Base-by-base conservation (phyloP, 148 eudicot genomes). In the Vaccinium macrocarpon region DNA sequence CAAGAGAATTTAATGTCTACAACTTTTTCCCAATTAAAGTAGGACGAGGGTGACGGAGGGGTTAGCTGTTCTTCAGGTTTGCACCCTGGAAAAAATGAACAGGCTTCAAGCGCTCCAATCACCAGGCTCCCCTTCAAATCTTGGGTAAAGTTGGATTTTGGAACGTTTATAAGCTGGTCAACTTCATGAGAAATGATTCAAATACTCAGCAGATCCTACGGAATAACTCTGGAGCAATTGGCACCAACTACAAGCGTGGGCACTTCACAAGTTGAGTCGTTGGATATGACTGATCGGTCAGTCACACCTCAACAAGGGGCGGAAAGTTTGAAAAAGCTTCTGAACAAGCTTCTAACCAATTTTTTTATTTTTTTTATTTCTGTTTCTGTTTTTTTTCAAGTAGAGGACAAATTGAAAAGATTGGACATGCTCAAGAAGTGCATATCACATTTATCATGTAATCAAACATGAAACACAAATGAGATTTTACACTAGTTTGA, bases 1-100 rank as follows among this genome's bases (percentile, higher is more conserved):
- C 51, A 93, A 85, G 13, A 96, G 92, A 3, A 95, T 92, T 81
- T 93, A 91, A 86, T 92, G 97, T 53, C 94, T 96, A 61, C 92
- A 93, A 73, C 92, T 95, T 74, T 91, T 92, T 84, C 70, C 56
- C 84, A 93, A 93, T 81, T 95, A 90, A 82, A 93, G 92, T 18
- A 94, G 90, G 42, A 93, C 94, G 96, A 93, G 38, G 73, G 13
- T 68, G 42, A 35, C 18, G 32, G 38, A 11, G 27, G 73, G 5
- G 92, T 48, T 5, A 50, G 21, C 12, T 52, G 55, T 27, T 77
- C 38, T 16, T 13, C 27, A 27, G 73, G 38, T 68, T 68, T 68
- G 38, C 35, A 68, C 38, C 38, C 25, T 68, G 73, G 18, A 27
- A 42, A 42, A 11, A 32, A 27, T 68, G 35, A 68, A 68, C 2